These are phyloP conservation scores for Pythium guiyangense DNA, from an alignment of 352 stramenopile genomes.

Conservation along the genomic window DNA sequence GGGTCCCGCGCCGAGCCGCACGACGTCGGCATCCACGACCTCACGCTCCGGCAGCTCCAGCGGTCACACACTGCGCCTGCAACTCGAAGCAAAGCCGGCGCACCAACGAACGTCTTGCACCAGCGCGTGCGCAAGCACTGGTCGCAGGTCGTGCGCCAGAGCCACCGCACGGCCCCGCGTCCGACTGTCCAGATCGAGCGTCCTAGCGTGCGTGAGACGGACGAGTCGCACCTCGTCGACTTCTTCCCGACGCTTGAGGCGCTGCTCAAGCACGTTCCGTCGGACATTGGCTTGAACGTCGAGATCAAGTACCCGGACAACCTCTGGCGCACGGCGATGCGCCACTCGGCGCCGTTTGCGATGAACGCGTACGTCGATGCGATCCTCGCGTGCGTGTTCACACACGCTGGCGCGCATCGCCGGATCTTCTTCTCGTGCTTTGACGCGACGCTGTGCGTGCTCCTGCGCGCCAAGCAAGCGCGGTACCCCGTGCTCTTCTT, in stretches of 20 bases:
- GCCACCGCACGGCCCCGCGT: constrained; percentile 4
- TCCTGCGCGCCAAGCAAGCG: constrained; percentile 63
- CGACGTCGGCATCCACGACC: constrained; percentile 66
- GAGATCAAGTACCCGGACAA: constrained; percentile 82
- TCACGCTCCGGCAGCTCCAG: constrained; percentile 58
- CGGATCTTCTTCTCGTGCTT: constrained; percentile 85
- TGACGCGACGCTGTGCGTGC: constrained; percentile 59
- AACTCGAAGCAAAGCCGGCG: constrained; percentile 21
- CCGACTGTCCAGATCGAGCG: too few relatives aligned
- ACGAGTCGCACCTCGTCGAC: constrained; percentile 59
- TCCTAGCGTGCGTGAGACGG: constrained; percentile 10
- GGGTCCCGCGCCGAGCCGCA: constrained; percentile 48
- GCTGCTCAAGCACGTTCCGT: constrained; percentile 68
- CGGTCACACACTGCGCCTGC: constrained; percentile 40
- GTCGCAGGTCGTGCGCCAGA: constrained; percentile 33
- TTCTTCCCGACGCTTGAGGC: constrained; percentile 68
- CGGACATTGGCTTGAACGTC: constrained; percentile 69
- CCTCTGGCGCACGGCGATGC: constrained; percentile 33
- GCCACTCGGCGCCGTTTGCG: constrained; percentile 45
- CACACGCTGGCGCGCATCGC: constrained; percentile 40
- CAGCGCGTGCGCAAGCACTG: constrained; percentile 69
- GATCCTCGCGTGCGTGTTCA: constrained; percentile 71
- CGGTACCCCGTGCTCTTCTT: constrained; percentile 77
- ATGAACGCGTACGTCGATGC: constrained; percentile 73
- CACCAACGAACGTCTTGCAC: constrained; percentile 21